These are phyloP conservation scores for Rhizopogon vesiculosus DNA, from an alignment of 768 basidiomycete species.

Conservation along the genomic window DNA sequence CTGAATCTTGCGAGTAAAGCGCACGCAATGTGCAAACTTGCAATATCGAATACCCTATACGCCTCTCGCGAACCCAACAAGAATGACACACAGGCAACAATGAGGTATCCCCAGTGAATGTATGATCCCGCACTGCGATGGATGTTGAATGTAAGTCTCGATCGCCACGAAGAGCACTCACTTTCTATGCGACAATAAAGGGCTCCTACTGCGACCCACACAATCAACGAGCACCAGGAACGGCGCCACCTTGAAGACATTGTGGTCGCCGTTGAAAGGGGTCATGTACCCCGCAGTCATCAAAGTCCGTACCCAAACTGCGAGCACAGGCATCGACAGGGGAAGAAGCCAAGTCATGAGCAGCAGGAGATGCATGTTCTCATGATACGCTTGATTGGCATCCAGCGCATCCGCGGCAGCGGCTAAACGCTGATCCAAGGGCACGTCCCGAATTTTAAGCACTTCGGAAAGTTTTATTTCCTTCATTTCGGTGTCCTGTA, in stretches of 20 bases:
- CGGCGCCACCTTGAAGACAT: slow-evolving; percentile 58
- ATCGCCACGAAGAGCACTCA: slow-evolving; percentile 12
- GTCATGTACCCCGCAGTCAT: slow-evolving; percentile 73
- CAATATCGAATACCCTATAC: slow-evolving; percentile 62
- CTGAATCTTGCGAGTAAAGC: background rate
- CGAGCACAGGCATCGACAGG: slow-evolving; percentile 68
- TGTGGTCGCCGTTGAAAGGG: slow-evolving; percentile 81
- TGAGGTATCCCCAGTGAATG: slow-evolving; percentile 49
- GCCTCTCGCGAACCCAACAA: slow-evolving; percentile 62
- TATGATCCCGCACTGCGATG: slow-evolving; percentile 13
- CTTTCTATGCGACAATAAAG: slow-evolving; percentile 33
- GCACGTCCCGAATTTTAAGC: background rate
- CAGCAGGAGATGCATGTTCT: slow-evolving; percentile 60
- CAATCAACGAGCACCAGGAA: slow-evolving; percentile 62
- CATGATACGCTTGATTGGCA: slow-evolving; percentile 32
- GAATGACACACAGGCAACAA: slow-evolving; percentile 51
- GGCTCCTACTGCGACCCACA: slow-evolving; percentile 43
- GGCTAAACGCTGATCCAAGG: background rate
- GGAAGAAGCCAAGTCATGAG: slow-evolving; percentile 83
- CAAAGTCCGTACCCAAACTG: slow-evolving; percentile 87
- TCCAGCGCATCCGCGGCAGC: background rate
- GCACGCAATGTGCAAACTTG: slow-evolving; percentile 31
- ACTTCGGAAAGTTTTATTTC: slow-evolving; percentile 10
- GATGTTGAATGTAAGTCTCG: background rate
- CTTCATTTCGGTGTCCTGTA: background rate